Evolutionary conservation across 495 filamentous ascomycete genomes (phyloP), one percentile per base, ranked within the genome.

Genomic region (Patellaria atrata): DNA sequence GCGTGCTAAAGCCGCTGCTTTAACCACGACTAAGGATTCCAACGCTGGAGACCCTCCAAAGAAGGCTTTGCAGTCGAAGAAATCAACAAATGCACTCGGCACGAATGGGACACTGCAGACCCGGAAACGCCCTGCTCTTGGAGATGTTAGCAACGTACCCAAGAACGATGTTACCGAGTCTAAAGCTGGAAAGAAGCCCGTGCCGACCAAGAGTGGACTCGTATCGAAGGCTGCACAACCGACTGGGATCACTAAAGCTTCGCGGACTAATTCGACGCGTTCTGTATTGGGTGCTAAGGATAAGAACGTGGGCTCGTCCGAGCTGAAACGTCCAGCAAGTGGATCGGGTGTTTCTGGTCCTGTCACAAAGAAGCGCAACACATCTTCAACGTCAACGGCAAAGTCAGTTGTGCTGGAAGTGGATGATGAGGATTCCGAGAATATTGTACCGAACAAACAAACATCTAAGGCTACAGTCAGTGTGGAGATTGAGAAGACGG

Each of bases 131-230:
- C 44, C 50, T 27, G 54, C 56, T 20, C 69, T 97, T 13, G 84
- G 82, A 17, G 87, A 97, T 65, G 77, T 93, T 40, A 96, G 85
- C 69, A 97, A 97, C 63, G 80, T 93, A 33, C 70, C 71, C 37
- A 94, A 94, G 60, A 63, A 57, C 15, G 82, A 86, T 10, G 59
- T 42, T 24, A 35, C 24, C 7, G 30, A 19, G 3, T 23, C 27
- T 10, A 56, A 56, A 35, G 52, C 54, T 22, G 40, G 38, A 9
- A 87, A 92, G 70, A 94, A 91, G 63, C 55, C 65, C 22, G 48
- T 57, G 21, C 58, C 59, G 16, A 62, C 50, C 33, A 63, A 62
- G 45, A 41, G 35, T 25, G 77, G 73, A 29, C 58, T 82, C 14
- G 70, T 85, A 19, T 79, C 83, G 13, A 92, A 93, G 59, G 71